These are phyloP conservation scores for Saprolegnia parasitica DNA, from an alignment of 352 stramenopile genomes.

Conservation along the genomic window DNA sequence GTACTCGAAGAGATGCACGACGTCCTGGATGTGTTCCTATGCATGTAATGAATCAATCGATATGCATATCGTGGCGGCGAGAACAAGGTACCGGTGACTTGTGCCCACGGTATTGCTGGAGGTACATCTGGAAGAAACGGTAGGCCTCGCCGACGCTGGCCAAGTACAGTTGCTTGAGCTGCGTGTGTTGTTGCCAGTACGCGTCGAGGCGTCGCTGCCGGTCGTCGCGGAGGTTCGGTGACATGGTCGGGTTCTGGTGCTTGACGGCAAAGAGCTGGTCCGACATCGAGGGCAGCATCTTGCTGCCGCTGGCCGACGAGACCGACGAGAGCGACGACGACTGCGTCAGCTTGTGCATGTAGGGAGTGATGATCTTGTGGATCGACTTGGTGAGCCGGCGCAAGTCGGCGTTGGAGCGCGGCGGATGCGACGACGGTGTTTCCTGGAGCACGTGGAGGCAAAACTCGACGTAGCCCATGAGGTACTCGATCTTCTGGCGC, in stretches of 20 bases:
- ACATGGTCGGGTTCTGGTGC: constrained; percentile 5
- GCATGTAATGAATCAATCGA: neutral
- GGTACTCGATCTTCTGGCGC: constrained; percentile 24
- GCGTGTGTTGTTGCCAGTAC: constrained; percentile 25
- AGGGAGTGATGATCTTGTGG: constrained; percentile 26
- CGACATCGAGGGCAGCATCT: constrained; percentile 6
- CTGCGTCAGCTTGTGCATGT: constrained; percentile 24
- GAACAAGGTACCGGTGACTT: constrained; percentile 9
- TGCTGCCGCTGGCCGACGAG: neutral
- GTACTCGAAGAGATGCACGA: constrained; percentile 23
- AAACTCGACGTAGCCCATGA: constrained; percentile 27
- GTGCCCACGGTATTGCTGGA: neutral
- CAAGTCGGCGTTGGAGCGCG: constrained; percentile 9
- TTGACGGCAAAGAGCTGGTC: constrained; percentile 13
- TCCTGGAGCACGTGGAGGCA: constrained; percentile 23
- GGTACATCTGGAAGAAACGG: constrained; percentile 19
- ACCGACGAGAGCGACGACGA: constrained; percentile 11
- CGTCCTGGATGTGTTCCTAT: constrained; percentile 26
- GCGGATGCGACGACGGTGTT: neutral
- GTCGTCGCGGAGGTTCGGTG: constrained; percentile 5
- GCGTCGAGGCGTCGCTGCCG: neutral
- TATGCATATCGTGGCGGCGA: neutral
- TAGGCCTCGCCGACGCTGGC: constrained; percentile 6
- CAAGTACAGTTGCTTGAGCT: constrained; percentile 25
- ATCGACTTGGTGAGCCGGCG: constrained; percentile 25